A percentile compares a stretch with the other conserved stretches of the same genome.
Conservation (phyloP, 225 moss, liverwort and hornwort genomes). For the Pseudoscleropodium purum region DNA sequence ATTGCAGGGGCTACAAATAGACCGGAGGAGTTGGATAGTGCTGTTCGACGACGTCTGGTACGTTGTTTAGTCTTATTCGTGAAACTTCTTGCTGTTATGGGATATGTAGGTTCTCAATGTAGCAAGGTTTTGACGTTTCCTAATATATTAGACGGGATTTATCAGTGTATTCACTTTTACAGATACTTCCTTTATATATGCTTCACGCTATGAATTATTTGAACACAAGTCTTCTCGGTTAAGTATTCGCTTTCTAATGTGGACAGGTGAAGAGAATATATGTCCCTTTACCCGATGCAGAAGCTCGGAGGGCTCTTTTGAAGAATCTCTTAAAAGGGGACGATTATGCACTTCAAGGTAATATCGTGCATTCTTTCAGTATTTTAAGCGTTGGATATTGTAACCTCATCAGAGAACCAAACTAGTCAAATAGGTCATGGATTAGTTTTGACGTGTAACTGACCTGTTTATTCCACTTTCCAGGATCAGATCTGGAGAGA, state of each 20-base stretch:
- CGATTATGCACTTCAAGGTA: constrained; percentile 71
- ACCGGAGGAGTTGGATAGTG: constrained; percentile 88
- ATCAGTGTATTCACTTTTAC: neutral
- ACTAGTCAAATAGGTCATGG: neutral
- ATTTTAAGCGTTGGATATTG: neutral
- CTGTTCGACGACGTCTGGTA: constrained; percentile 83
- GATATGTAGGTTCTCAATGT: neutral
- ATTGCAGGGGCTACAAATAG: constrained; percentile 85
- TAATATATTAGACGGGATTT: neutral
- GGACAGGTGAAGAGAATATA: constrained; percentile 85
- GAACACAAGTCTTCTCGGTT: neutral
- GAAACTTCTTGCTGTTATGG: neutral
- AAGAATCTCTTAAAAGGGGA: constrained; percentile 76
- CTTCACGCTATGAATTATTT: neutral
- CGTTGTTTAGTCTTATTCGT: neutral
- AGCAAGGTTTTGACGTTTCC: neutral
- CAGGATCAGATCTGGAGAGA: constrained; percentile 71
- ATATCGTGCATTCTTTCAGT: neutral
- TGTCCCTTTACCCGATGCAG: constrained; percentile 80
- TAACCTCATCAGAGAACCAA: neutral
- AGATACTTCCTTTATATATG: neutral
- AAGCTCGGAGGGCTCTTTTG: constrained; percentile 65
- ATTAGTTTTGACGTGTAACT: neutral
- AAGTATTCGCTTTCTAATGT: neutral
- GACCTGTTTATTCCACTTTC: neutral